Base-by-base conservation (phyloP, 768 basidiomycete species). In the Tulasnella calospora region DNA sequence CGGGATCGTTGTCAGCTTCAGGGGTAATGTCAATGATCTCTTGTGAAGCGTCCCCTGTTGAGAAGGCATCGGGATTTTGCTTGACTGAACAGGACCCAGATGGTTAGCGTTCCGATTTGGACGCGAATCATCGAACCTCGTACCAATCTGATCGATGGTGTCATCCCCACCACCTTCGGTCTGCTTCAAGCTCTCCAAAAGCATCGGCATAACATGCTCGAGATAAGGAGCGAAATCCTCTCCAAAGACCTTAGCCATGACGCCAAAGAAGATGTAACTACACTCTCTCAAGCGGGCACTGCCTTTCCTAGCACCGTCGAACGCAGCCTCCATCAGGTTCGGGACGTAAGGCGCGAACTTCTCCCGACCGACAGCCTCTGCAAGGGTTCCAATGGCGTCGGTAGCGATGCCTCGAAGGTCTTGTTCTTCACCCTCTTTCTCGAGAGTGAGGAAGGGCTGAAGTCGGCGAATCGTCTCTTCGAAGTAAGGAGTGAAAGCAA, bases 331-430 rank as follows among this genome's bases (percentile, higher is more conserved):
- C 98, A 99, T 99, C 89, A 97, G 90, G 78, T 94, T 91, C n/a
- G 91, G 88, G 87, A 97, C 98, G 89, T 92, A 99, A 23, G 96
- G 96, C 44, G 94, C 88, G 92, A 99, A 99, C 38, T 90, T 87
- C 19, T 99, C 96, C 83, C 91, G 90, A 80, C 98, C 97, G 79
- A 99, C 94, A 10, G 97, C 95, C 85, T 99, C 97, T 19, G 98
- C 94, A 81, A 99, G 95, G 0, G 98, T 98, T 74, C 98, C 98
- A 79, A 98, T 92, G n/a, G 98, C 95, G 85, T 99, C 98, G 91
- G 98, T 98, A 15, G 97, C 92, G 83, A 98, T 96, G 47, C 98
- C 97, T 78, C 97, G 94, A 51, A 99, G 89, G 82, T 98, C 96
- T 67, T 88, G 90, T 85, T 98, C 95, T 83, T 98, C 97, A 70